Percentiles rank a stretch among this genome's conserved stretches.
Evolutionary conservation across 495 filamentous ascomycete species (phyloP).

Genomic region (Podospora fimiseda): DNA sequence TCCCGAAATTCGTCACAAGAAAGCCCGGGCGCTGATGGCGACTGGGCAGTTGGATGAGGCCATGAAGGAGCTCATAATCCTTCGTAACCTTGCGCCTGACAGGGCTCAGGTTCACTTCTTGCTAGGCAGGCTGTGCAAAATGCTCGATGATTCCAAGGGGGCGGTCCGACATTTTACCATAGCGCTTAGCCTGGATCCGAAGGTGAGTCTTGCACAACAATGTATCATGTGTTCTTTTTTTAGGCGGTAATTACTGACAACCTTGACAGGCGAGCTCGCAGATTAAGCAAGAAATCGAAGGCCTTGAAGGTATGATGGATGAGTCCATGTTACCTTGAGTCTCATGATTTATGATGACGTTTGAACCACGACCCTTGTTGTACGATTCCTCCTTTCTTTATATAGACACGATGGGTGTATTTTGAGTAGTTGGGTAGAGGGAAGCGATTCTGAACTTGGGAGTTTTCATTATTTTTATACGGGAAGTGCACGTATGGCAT

Average conservation of each 20-base stretch:
- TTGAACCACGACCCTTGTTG: constrained; percentile 6
- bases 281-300: constrained; percentile 91
- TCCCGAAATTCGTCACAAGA: constrained; percentile 79
- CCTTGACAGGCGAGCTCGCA: constrained; percentile 66
- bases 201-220: no score
- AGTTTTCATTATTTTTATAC: constrained; percentile 7
- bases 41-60: constrained; percentile 66
- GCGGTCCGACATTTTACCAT: constrained; percentile 91
- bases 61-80: constrained; percentile 66
- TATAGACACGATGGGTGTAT: no score
- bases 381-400: no score
- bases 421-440: neutral
- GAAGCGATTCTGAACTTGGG: constrained; percentile 1
- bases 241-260: constrained; percentile 19
- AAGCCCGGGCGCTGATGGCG: constrained; percentile 78
- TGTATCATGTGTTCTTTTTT: no score
- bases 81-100: constrained; percentile 87
- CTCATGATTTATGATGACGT: constrained; percentile 24
- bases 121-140: constrained; percentile 81
- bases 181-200: constrained; percentile 91
- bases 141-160: constrained; percentile 64
- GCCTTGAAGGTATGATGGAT: constrained; percentile 74
- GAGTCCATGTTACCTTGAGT: constrained; percentile 49
- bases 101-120: constrained; percentile 94
- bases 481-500: constrained; percentile 19